Conservation (phyloP, 305 asterid species). For the Andrographis paniculata region DNA sequence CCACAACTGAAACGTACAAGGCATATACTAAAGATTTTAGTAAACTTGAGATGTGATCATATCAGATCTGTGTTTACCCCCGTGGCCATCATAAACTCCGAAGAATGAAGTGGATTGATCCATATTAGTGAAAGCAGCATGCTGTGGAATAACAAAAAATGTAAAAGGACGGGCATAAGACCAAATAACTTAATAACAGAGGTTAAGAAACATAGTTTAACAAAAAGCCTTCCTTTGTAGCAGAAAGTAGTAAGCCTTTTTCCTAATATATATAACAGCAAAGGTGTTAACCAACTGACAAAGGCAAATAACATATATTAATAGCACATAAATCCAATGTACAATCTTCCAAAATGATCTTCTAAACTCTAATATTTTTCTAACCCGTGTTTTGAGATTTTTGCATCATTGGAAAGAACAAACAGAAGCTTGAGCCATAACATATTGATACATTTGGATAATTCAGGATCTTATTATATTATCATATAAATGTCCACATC, state of each 20-base stretch:
- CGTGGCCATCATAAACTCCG: constrained; percentile 99
- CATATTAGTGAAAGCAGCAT: constrained; percentile 78
- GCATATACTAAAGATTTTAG: neutral
- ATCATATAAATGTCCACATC: too few relatives aligned
- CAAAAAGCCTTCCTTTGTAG: constrained; percentile 13
- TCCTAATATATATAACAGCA: constrained; percentile 4
- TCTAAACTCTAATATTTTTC: too few relatives aligned
- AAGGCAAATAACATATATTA: constrained; percentile 10
- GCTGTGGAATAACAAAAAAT: constrained; percentile 49
- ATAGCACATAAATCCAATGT: constrained; percentile 10
- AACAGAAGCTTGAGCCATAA: too few relatives aligned
- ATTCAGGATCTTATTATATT: too few relatives aligned
- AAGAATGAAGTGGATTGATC: constrained; percentile 77
- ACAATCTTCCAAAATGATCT: constrained; percentile 11
- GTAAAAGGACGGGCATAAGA: constrained; percentile 12
- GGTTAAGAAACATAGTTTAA: constrained; percentile 2
- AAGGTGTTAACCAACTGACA: constrained; percentile 14
- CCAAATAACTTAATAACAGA: constrained; percentile 6
- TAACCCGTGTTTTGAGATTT: too few relatives aligned
- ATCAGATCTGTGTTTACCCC: constrained; percentile 54
- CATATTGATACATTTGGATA: too few relatives aligned
- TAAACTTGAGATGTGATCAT: constrained; percentile 13
- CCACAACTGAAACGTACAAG: too few relatives aligned
- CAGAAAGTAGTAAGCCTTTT: constrained; percentile 12
- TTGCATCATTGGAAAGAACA: too few relatives aligned